Percentiles rank a stretch among this genome's conserved stretches.
Conservation (phyloP, 768 basidiomycete species). For the Strobilomyces confusus region DNA sequence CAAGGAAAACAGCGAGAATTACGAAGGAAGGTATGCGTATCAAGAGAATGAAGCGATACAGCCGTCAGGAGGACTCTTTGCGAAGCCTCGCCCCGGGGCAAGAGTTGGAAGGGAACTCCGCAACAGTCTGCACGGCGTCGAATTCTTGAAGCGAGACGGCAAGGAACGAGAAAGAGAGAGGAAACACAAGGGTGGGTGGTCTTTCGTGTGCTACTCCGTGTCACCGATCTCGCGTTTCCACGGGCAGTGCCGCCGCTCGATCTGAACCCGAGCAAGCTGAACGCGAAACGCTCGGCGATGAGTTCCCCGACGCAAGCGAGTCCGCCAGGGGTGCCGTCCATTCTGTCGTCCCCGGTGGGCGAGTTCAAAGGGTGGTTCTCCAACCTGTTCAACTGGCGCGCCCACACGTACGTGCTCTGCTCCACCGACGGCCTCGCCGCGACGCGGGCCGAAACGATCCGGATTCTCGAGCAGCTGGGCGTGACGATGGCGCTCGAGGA, state of each 20-base stretch:
- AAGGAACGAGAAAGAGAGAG: slow-evolving; percentile 48
- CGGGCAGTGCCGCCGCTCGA: slow-evolving; percentile 64
- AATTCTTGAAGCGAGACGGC: slow-evolving; percentile 29
- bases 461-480: slow-evolving; percentile 64
- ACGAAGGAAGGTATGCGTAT: slow-evolving; percentile 12
- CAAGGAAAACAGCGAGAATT: slow-evolving; percentile 37
- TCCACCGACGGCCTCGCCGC: slow-evolving; percentile 51
- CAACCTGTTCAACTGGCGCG: slow-evolving; percentile 91
- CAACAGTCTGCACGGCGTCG: slow-evolving; percentile 40
- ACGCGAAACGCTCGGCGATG: background rate
- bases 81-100: slow-evolving; percentile 27
- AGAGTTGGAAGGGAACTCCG: slow-evolving; percentile 47
- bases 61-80: slow-evolving; percentile 30
- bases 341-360: slow-evolving; percentile 69
- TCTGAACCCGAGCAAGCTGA: background rate
- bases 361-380: slow-evolving; percentile 73
- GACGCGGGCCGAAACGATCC: slow-evolving; percentile 61
- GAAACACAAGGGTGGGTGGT: slow-evolving; percentile 47
- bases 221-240: slow-evolving; percentile 5
- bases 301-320: slow-evolving; percentile 46
- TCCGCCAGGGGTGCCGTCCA: slow-evolving; percentile 34
- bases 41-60: slow-evolving; percentile 19
- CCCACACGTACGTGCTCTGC: slow-evolving; percentile 50
- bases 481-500: slow-evolving; percentile 61
- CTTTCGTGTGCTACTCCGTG: background rate